These are phyloP conservation scores for Colletotrichum sp. DNA, from an alignment of 2,329 filamentous ascomycete genomes.

Conservation along the genomic window DNA sequence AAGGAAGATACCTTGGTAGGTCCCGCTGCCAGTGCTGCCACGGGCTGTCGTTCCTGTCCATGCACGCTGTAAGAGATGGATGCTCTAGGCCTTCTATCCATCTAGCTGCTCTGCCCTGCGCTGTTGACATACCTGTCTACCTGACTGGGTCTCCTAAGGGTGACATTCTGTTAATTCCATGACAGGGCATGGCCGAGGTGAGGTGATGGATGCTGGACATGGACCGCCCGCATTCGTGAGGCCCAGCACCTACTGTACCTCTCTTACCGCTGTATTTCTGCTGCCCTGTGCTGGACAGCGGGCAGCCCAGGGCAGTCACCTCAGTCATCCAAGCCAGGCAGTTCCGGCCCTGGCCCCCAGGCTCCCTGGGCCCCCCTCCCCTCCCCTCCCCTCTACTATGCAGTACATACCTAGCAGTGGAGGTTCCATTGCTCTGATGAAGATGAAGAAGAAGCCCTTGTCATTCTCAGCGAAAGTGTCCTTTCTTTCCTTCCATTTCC, in stretches of 20 bases:
- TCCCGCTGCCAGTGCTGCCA: background rate
- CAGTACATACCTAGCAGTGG: no score
- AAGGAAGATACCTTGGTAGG: background rate
- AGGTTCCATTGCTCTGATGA: background rate
- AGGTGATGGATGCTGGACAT: background rate
- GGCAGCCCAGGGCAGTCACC: no score
- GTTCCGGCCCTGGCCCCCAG: background rate
- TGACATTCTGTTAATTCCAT: background rate
- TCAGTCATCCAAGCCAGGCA: background rate
- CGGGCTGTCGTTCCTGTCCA: background rate
- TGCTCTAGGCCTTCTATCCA: background rate
- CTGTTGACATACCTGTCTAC: background rate
- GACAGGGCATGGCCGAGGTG: background rate
- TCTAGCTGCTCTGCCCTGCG: background rate
- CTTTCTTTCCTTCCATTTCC: background rate
- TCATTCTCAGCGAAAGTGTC: background rate
- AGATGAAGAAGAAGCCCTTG: background rate
- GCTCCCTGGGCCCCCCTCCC: background rate
- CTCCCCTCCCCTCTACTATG: no score
- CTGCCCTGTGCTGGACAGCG: background rate
- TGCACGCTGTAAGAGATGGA: background rate
- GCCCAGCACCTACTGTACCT: background rate
- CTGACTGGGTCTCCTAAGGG: background rate
- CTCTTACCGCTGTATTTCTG: background rate
- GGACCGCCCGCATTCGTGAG: background rate